Base-by-base conservation (phyloP, 768 basidiomycete genomes). In the Suillus subluteus region DNA sequence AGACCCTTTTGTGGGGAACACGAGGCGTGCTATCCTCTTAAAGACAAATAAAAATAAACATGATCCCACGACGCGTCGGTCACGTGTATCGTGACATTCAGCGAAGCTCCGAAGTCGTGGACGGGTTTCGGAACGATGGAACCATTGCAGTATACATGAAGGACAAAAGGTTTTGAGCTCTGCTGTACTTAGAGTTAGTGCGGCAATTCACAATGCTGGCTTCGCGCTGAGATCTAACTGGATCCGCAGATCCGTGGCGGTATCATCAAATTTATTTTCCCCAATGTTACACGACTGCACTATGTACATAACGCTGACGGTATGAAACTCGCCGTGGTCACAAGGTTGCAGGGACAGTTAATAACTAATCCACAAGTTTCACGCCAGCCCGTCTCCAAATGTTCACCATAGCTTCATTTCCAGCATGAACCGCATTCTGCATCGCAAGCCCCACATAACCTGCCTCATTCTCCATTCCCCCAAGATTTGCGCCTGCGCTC, bases 401-500 rank as follows among this genome's bases (percentile, higher is more conserved):
- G 21, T 79, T 77, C 44, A 86, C 62, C 6, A 81, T 77, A 23
- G 69, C 72, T 67, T 80, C 76, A 71, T 92, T 84, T 9, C 82
- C 81, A 7, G 79, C 69, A 9, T 69, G 63, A 26, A 73, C 48
- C 1, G 82, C 84, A 67, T 77, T 81, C 61, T 77, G 70, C 21
- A 81, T 65, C 8, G 86, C 83, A 32, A 88, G 76, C 15, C 79
- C 75, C 3, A 82, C 88, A 72, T 87, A 91, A n/a, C 84, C 82
- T 30, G 84, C 82, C 68, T 82, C 82, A n/a, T 79, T 63, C 65
- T 95, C 91, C 58, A 86, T 79, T 1, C 91, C 87, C 43, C 91
- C 87, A 30, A 95, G 83, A 62, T 84, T 88, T 48, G 91, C 92
- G 2, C 94, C 94, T 21, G 91, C 88, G 72, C 84, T 86, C 18